Evolutionary conservation across 192 early-diverging fungal species (phyloP).

Genomic region (Podila horticola): DNA sequence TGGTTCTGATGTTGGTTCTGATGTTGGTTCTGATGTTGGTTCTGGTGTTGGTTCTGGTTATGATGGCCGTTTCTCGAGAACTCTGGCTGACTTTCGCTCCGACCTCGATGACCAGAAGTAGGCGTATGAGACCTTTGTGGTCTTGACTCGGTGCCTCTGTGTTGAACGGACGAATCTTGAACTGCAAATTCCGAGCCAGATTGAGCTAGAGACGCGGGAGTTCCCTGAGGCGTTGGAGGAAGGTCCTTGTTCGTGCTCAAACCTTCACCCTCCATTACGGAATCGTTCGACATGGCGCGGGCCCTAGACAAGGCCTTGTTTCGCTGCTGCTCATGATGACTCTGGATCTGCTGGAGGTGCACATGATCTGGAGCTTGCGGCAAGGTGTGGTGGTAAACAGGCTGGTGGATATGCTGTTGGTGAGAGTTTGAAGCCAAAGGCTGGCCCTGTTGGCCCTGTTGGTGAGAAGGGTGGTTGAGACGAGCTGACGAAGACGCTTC

Average conservation of each 20-base stretch:
- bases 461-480: background rate
- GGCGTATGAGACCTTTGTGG: background rate
- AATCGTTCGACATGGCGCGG: slow-evolving; percentile 17
- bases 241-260: slow-evolving; percentile 22
- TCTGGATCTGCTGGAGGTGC: background rate
- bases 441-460: background rate
- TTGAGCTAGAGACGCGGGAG: background rate
- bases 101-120: slow-evolving; percentile 3
- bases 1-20: background rate
- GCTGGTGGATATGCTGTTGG: slow-evolving; percentile 1
- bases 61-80: background rate
- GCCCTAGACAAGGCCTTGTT: background rate
- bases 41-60: background rate
- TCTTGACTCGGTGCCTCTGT: background rate
- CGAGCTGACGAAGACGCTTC: background rate
- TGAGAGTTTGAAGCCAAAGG: background rate
- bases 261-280: background rate
- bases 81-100: slow-evolving; percentile 29
- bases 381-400: slow-evolving; percentile 4
- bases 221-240: slow-evolving; percentile 24
- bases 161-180: slow-evolving; percentile 1
- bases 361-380: background rate
- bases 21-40: background rate
- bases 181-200: background rate
- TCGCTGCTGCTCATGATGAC: slow-evolving; percentile 13